Base-by-base conservation (phyloP, 164 flowering plant genomes). In the Akebia trifoliata region DNA sequence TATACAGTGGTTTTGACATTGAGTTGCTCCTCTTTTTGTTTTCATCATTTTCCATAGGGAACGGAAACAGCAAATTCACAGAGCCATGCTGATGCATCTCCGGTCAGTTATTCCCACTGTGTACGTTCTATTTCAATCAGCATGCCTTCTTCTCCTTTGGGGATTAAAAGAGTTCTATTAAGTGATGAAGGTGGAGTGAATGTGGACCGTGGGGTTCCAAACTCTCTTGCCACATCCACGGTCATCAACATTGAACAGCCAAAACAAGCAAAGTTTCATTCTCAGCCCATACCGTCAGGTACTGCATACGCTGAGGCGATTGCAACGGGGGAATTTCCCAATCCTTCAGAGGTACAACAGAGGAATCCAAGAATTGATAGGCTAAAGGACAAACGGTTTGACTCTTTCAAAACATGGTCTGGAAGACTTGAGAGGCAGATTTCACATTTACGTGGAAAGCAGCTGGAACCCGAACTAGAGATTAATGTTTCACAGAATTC, bases 401-500 rank as follows among this genome's bases (percentile, higher is more conserved):
- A 87, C 72, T 77, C 89, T 42, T 90, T 87, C 73, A 84, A 85
- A 58, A 90, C 95, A 20, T 83, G 84, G 84, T 84, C 91, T 20
- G 86, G 89, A 25, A 82, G 62, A 67, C 72, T 87, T 1, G 90
- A 86, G 67, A 78, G 81, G 57, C 91, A 85, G 69, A 9, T 85
- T 20, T 71, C 90, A 21, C 58, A 68, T 30, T 56, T 86, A n/a
- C 79, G 78, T 10, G 83, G 90, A 57, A 83, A 61, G 67, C 71
- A 58, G 5, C 48, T 17, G 29, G 79, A 74, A 54, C 62, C 34
- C n/a, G 68, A 43, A 31, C 48, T 63, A 21, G 72, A 70, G 22
- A 29, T 53, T 35, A 18, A 65, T 14, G 40, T 11, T 54, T 37
- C 34, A 21, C 63, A 36, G 38, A 71, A 24, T 43, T 20, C 62